Evolutionary conservation across 352 stramenopile species (phyloP), one percentile per base, ranked within the genome.

Genomic region (Globisporangium nagaii): DNA sequence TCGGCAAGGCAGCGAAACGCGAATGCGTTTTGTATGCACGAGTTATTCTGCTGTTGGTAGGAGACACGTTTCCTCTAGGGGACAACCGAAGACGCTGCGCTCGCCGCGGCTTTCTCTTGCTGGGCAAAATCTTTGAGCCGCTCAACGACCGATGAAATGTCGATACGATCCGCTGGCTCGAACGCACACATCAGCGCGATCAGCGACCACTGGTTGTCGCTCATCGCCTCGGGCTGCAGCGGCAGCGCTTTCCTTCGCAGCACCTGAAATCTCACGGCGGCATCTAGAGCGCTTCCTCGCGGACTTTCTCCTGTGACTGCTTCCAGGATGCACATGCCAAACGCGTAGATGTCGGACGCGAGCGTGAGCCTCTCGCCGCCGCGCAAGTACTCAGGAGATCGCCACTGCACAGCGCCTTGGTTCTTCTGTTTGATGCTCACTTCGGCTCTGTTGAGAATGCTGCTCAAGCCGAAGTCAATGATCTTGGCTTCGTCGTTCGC

Each of bases 311-410:
- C 35, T 6, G 43, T 52, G n/a, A 42, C 17, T 4, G 39, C 45
- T 22, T 65, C 51, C 11, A 65, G 3, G 9, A 65, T 51, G 15
- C 58, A 65, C 58, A 65, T 65, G 8, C 58, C 58, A 32, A 65
- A 55, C 22, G 58, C 31, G 28, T 56, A 65, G 19, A 65, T 30
- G 19, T 60, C 58, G 5, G 58, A 65, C 19, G 28, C 44, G 15
- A 55, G 37, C 15, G 49, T 49, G 12, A 36, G 27, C 19, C 51
- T 24, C 8, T 44, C 37, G 4, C 7, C 9, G 5, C 44, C 50
- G 13, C 24, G 24, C 27, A 63, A 19, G 15, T 20, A 32, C 28
- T 48, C 56, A 15, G 27, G 45, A 7, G 52, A 49, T 24, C 31
- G 35, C 52, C 52, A 58, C 2, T 17, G 10, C 6, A 32, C 0